Percentiles rank a stretch among this genome's conserved stretches.
Conservation (phyloP, 179 eudicot species). For the Silene coronaria region DNA sequence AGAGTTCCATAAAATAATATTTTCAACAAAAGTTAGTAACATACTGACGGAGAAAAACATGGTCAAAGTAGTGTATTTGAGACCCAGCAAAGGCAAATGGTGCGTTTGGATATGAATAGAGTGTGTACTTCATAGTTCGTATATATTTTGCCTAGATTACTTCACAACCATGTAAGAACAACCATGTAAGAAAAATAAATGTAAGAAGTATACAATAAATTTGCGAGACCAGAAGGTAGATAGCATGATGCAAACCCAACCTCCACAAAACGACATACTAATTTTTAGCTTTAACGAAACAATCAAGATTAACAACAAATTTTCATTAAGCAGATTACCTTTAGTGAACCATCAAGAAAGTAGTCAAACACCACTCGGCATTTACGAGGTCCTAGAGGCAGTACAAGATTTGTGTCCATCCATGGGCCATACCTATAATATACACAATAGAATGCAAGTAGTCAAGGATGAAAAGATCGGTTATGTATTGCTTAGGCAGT, state of each 20-base stretch:
- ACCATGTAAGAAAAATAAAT: background rate
- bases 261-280: background rate
- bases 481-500: background rate
- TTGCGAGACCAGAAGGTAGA: background rate
- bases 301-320: background rate
- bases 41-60: too few relatives aligned
- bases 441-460: background rate
- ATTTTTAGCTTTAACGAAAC: background rate
- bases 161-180: background rate
- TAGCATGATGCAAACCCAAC: background rate
- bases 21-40: too few relatives aligned
- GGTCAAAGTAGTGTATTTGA: too few relatives aligned
- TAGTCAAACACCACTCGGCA: conserved; percentile 92
- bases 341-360: conserved; percentile 68
- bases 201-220: too few relatives aligned
- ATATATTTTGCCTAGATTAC: background rate
- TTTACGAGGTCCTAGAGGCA: conserved; percentile 76
- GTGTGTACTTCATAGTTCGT: background rate
- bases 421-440: conserved; percentile 79
- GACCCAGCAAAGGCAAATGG: too few relatives aligned
- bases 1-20: too few relatives aligned
- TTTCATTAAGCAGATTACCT: conserved; percentile 34
- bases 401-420: conserved; percentile 94
- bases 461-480: conserved; percentile 1
- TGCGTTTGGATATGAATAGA: too few relatives aligned